Evolutionary conservation across 192 early-diverging fungal species (phyloP), one percentile per base, ranked within the genome.

Genomic region (Geranomyces michiganensis): DNA sequence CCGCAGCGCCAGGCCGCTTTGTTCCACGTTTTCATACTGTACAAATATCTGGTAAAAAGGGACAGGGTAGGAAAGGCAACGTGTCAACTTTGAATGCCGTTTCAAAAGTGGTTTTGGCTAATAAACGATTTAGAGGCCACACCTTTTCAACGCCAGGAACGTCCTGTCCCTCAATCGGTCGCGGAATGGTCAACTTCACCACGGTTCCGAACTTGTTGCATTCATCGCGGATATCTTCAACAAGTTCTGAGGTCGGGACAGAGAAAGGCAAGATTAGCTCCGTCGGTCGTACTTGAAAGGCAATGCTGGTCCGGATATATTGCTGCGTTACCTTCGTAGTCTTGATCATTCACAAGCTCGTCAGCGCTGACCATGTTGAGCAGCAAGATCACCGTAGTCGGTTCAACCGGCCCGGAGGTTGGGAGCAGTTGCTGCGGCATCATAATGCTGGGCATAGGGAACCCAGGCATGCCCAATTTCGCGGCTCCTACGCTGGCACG

Each of bases 351-450:
- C 24, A 81, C 79, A 29, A 99, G 85, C 71, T 99, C 97, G 53
- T 90, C 89, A 22, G 81, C 80, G 1, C 88, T 89, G 9, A 98
- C 93, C 96, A 99, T 97, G 76, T 99, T 99, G 59, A 99, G 84
- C 26, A 99, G 78, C 80, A 96, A 85, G 30, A 99, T 65, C 24
- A 99, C 86, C 19, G 74, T 78, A 1, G 97, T 94, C 1, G 94
- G 90, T 46, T 91, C 82, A 45, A 84, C 79, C 53, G 91, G 83
- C 24, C 74, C 83, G 22, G 80, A 71, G 59, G 79, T 82, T 26
- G 76, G 65, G 31, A 88, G 79, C 12, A 89, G 60, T 71, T 55
- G 41, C 22, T 68, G 70, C 17, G 76, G 75, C 5, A 71, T 31
- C 29, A 60, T 32, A 14, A 6, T 6, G 22, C 27, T 19, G 58